phyloP scores from a whole-genome alignment of 106 monocot species.

The Dendrobium officinale region DNA sequence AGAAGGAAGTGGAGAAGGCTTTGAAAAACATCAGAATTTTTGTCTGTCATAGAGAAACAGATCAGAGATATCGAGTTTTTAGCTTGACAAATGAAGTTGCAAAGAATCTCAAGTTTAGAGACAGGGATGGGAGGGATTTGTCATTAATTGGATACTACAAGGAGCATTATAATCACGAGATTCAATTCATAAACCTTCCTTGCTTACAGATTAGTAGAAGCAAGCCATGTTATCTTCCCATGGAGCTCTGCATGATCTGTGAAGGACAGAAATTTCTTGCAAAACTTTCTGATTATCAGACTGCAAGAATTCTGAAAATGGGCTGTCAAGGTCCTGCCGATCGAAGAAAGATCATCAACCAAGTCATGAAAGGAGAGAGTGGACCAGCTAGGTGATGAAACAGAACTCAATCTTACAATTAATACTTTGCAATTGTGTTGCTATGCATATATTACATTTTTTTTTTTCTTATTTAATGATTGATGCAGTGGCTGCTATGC shows the following conservation, averaged over 20 bases:
- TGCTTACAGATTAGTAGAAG: constrained; percentile 90
- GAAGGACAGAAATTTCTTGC: constrained; percentile 93
- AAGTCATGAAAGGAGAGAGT: constrained; percentile 32
- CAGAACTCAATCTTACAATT: too few species aligned
- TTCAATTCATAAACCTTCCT: constrained; percentile 71
- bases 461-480: background rate
- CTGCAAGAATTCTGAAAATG: constrained; percentile 61
- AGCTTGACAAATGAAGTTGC: constrained; percentile 71
- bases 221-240: constrained; percentile 90
- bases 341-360: constrained; percentile 61
- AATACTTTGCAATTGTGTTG: too few species aligned
- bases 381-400: constrained; percentile 52
- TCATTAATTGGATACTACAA: constrained; percentile 74
- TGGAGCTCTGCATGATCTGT: constrained; percentile 92
- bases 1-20: constrained; percentile 63
- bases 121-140: constrained; percentile 69
- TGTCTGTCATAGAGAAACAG: constrained; percentile 77
- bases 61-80: constrained; percentile 64
- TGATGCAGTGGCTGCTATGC: constrained; percentile 47
- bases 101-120: constrained; percentile 65
- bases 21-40: constrained; percentile 76
- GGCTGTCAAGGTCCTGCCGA: constrained; percentile 67
- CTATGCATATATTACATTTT: too few species aligned
- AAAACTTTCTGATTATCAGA: constrained; percentile 85
- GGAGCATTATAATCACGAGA: constrained; percentile 77